These are phyloP conservation scores for Calonectria montana DNA, from an alignment of 2,329 filamentous ascomycete genomes.

Conservation along the genomic window DNA sequence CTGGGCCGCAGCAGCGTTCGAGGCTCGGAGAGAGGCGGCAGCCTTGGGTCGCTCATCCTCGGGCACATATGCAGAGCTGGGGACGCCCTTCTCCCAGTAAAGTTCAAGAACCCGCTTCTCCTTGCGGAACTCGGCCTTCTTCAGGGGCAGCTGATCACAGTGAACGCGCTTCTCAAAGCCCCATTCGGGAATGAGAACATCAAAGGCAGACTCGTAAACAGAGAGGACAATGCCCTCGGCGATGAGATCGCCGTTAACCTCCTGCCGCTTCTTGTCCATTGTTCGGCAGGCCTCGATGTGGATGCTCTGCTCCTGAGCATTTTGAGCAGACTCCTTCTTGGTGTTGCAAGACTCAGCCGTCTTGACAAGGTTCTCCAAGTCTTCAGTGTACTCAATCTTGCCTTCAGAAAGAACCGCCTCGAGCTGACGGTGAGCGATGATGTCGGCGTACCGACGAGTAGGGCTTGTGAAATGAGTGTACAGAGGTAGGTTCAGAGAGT, in stretches of 20 bases:
- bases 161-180: conserved; percentile 99
- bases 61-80: conserved; percentile 94
- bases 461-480: conserved; percentile 99
- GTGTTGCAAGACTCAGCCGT: conserved; percentile 96
- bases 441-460: conserved; percentile 92
- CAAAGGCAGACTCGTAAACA: conserved; percentile 98
- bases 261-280: conserved; percentile 92
- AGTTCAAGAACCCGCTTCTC: conserved; percentile 93
- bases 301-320: conserved; percentile 97
- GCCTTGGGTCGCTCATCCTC: conserved; percentile 96
- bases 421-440: conserved; percentile 94
- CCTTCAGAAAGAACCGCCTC: conserved; percentile 87
- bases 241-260: conserved; percentile 90
- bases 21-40: conserved; percentile 77
- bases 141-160: conserved; percentile 95
- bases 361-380: conserved; percentile 89
- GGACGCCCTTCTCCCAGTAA: conserved; percentile 99
- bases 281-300: conserved; percentile 97
- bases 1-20: conserved; percentile 80
- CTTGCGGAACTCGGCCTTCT: conserved; percentile 99
- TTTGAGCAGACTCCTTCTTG: conserved; percentile 98
- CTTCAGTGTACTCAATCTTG: conserved; percentile 86
- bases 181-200: conserved; percentile 97
- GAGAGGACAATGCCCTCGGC: conserved; percentile 96
- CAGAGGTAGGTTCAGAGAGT: conserved; percentile 88